Evolutionary conservation across 352 stramenopile genomes (phyloP).

Genomic region (Phytophthora podocarpi): DNA sequence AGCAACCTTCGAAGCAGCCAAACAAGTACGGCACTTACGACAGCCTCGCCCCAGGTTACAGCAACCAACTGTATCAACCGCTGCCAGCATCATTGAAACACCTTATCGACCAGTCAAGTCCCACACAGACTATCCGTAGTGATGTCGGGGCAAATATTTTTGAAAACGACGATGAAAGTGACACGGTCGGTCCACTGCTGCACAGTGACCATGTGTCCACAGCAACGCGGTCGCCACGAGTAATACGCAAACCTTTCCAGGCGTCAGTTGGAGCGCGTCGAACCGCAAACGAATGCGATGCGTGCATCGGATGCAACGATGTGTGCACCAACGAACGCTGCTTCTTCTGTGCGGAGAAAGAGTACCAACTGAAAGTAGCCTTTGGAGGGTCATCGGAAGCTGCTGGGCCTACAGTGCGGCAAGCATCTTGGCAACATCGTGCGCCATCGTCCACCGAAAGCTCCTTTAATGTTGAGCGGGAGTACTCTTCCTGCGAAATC

Average conservation of each 20-base stretch:
- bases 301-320: constrained; percentile 83
- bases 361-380: constrained; percentile 65
- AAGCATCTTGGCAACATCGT: constrained; percentile 35
- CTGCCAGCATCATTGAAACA: constrained; percentile 15
- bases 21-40: constrained; percentile 11
- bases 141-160: constrained; percentile 5
- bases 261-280: constrained; percentile 28
- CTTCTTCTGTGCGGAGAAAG: constrained; percentile 80
- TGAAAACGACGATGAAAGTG: constrained; percentile 23
- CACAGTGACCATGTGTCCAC: constrained; percentile 16
- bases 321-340: constrained; percentile 64
- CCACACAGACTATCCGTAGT: constrained; percentile 9
- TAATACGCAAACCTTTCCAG: constrained; percentile 25
- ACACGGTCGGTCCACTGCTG: constrained; percentile 9
- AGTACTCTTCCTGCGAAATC: constrained; percentile 91
- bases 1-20: constrained; percentile 5
- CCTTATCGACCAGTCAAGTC: constrained; percentile 17
- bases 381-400: constrained; percentile 43
- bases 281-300: constrained; percentile 58
- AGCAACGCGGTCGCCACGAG: constrained; percentile 18
- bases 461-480: constrained; percentile 48
- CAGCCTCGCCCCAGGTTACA: constrained; percentile 5
- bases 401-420: constrained; percentile 20
- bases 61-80: constrained; percentile 13
- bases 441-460: constrained; percentile 30